Base-by-base conservation (phyloP, 176 grass and related monocot genomes). In the Tillandsia fasciculata region DNA sequence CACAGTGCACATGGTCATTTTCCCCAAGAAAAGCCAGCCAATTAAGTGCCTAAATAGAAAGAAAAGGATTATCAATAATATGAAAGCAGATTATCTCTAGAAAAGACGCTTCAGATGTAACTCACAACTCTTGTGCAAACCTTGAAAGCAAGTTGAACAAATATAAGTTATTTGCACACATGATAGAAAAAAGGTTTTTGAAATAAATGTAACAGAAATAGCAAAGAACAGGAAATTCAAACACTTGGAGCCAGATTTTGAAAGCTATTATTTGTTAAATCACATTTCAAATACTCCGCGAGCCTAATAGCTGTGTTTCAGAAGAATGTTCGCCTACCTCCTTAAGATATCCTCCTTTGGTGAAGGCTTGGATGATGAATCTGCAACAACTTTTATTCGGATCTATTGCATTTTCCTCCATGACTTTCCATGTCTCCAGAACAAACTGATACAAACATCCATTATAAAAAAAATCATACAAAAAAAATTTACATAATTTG, bases 391-490 rank as follows among this genome's bases (percentile, higher is more conserved):
- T 51, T 72, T 87, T 85, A 76, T 70, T 79, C 53, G 85, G 50
- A 75, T 71, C 22, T 66, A 92, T 68, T 20, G 15, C 68, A 56
- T 89, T 90, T 47, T 81, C 61, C 58, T 92, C 71, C 82, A 97
- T 90, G 51, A 82, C 54, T 85, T 85, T 67, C 86, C 87, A 87
- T 56, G 84, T 75, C 70, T 97, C 77, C 79, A 81, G 83, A 69
- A 64, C 77, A 87, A 92, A 97, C 89, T 97, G 33, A 77, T 23
- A 67, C 69, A 80, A 77, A n/a, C 49, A 75, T 14, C 77, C 76
- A 59, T 52, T 66, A 24, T 26, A 56, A 23, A 33, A 78, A 23
- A 72, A 61, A 68, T 67, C 26, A 81, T 81, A 84, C 77, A 49
- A 10, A 71, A 66, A 59, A 54, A 68, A 50, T 48, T 48, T 54